Percentiles rank a stretch among this genome's conserved stretches.
phyloP scores from a whole-genome alignment of 1,284 basidiomycete genomes.

The Boletus sp. region DNA sequence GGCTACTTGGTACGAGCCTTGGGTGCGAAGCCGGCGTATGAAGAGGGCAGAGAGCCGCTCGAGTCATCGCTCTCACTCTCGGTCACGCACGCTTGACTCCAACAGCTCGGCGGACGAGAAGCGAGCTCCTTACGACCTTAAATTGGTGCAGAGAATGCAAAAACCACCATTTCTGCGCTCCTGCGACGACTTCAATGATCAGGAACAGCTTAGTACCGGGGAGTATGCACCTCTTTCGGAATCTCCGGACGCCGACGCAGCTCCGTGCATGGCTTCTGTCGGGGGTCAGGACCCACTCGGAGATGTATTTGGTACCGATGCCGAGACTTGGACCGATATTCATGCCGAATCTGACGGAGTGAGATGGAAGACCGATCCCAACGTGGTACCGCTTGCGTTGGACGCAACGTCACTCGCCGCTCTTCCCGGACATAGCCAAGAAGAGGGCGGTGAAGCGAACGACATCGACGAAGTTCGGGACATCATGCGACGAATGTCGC shows the following conservation, averaged over 20 bases:
- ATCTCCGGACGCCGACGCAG: constrained; percentile 30
- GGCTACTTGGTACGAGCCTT: constrained; percentile 82
- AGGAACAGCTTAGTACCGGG: constrained; percentile 23
- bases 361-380: constrained; percentile 41
- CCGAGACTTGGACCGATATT: constrained; percentile 62
- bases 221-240: constrained; percentile 44
- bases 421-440: constrained; percentile 42
- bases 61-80: constrained; percentile 29
- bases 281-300: constrained; percentile 47
- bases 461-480: constrained; percentile 53
- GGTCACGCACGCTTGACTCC: constrained; percentile 27
- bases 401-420: constrained; percentile 51
- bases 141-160: constrained; percentile 53
- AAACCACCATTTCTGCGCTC: constrained; percentile 40
- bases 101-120: constrained; percentile 34
- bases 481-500: constrained; percentile 48
- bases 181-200: constrained; percentile 33
- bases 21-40: constrained; percentile 65
- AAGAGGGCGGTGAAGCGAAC: constrained; percentile 31
- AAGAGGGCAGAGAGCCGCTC: constrained; percentile 54
- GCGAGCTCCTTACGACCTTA: constrained; percentile 50
- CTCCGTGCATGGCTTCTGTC: constrained; percentile 28
- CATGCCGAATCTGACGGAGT: constrained; percentile 38
- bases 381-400: constrained; percentile 57
- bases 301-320: constrained; percentile 61